Evolutionary conservation across 2,329 filamentous ascomycete genomes (phyloP), one percentile per base, ranked within the genome.

Genomic region (Epichloe amarillans): DNA sequence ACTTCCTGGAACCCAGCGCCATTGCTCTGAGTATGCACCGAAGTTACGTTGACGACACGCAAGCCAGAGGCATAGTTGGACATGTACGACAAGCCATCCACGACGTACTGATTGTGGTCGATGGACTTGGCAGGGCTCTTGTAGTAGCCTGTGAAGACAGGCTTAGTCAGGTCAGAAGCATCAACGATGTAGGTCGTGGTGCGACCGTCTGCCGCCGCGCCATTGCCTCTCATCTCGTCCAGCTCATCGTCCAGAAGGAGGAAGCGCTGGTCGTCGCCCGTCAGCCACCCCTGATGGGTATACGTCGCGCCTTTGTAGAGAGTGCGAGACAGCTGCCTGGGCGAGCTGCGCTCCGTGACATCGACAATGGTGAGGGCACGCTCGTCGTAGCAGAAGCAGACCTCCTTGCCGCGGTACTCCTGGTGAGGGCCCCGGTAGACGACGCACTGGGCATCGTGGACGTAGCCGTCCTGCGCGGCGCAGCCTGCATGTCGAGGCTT

Each of bases 231-330:
- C 30, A 63, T 55, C 60, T 77, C 74, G 57, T 77, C 73, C 47
- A 70, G 65, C 56, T 76, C 72, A 54, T 76, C 72, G 57, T 75
- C 72, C 11, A 76, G 63, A 14, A 75, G 64, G 47, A 58, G 62
- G 54, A 70, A 70, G 42, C 69, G 63, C 60, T 60, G 69, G 49
- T 66, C 59, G 11, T 62, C 60, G 58, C 74, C 67, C 40, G 74
- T 66, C 10, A 78, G 64, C 64, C 70, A 73, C 42, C 76, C 76
- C 58, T 79, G 76, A 58, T 80, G 76, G 1, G 74, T 76, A 65
- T 78, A 79, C 8, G 69, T 61, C 19, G 72, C 73, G 40, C 76
- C 76, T 7, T 72, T 68, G 61, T 79, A 80, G 0, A 69, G 70
- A 1, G 75, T 77, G 51, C 68, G 69, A 47, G 74, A 77, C 53